These are phyloP conservation scores for Scenedesmus sp. DNA, from an alignment of 163 green algal genomes.

Conservation along the genomic window DNA sequence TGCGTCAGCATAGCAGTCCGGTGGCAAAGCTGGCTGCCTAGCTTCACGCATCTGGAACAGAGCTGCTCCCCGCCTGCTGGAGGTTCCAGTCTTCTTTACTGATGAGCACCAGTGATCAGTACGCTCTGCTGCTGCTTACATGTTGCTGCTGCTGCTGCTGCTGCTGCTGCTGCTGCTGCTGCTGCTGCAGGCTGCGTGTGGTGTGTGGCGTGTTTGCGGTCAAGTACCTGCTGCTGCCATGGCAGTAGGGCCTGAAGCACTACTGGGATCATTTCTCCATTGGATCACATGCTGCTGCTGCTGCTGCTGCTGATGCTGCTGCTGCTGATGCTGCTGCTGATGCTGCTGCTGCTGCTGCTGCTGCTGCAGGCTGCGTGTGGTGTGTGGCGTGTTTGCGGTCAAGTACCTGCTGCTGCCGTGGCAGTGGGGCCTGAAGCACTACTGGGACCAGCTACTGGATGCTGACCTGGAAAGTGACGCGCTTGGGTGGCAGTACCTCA, in stretches of 20 bases:
- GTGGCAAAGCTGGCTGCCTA: no score
- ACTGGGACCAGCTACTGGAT: conserved; percentile 93
- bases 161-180: no score
- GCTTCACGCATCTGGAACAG: no score
- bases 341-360: conserved; percentile 2
- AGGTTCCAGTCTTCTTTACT: not conserved
- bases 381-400: conserved; percentile 75
- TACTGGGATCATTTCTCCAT: conserved; percentile 82
- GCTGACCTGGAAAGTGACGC: conserved; percentile 93
- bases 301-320: not conserved
- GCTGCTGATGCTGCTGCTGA: no score
- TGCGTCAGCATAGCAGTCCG: no score
- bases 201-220: conserved; percentile 74
- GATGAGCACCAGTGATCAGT: not conserved
- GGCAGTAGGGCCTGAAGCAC: conserved; percentile 97
- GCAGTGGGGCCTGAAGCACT: conserved; percentile 97
- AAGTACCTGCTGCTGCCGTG: conserved; percentile 96
- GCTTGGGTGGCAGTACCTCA: conserved; percentile 83
- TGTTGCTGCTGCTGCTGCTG: not conserved
- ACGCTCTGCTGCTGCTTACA: not conserved
- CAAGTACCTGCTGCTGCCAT: conserved; percentile 95
- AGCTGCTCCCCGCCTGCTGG: not conserved
- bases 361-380: conserved; percentile 56
- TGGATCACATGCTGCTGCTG: not conserved
- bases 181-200: conserved; percentile 52